Evolutionary conservation across 2,329 filamentous ascomycete species (phyloP).

Genomic region (Coniochaeta sp.): DNA sequence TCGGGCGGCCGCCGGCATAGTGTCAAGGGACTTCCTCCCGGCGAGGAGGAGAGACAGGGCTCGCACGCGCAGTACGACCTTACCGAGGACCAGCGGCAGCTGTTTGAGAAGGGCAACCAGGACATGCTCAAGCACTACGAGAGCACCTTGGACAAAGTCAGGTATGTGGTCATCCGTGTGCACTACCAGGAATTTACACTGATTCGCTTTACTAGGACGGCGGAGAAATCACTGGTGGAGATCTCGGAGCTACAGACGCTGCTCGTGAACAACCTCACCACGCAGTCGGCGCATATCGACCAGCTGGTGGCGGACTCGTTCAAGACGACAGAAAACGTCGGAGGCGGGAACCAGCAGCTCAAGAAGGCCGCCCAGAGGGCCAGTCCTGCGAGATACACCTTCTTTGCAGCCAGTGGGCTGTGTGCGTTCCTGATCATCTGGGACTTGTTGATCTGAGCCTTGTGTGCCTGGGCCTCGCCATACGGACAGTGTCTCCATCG

Average conservation of each 20-base stretch:
- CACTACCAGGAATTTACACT: not conserved
- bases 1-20: not conserved
- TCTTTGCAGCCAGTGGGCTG: conserved; percentile 70
- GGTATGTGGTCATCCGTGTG: conserved; percentile 46
- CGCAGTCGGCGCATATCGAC: conserved; percentile 83
- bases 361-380: conserved; percentile 70
- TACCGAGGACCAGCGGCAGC: conserved; percentile 78
- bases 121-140: conserved; percentile 91
- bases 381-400: conserved; percentile 70
- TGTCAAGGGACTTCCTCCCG: conserved; percentile 3
- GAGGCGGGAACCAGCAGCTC: conserved; percentile 82
- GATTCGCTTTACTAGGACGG: conserved; percentile 49
- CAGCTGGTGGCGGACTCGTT: conserved; percentile 80
- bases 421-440: conserved; percentile 69
- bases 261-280: conserved; percentile 75
- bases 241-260: conserved; percentile 89
- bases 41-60: conserved; percentile 14
- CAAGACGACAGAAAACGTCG: conserved; percentile 77
- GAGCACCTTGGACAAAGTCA: conserved; percentile 88
- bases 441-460: conserved; percentile 55
- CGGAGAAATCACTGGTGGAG: conserved; percentile 84
- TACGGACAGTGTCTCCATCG: no score
- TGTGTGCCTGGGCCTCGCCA: no score
- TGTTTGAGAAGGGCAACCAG: conserved; percentile 90
- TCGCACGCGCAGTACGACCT: conserved; percentile 41